phyloP scores from a whole-genome alignment of 1,139 yeast genomes.

The Debaryomyces nepalensis region DNA sequence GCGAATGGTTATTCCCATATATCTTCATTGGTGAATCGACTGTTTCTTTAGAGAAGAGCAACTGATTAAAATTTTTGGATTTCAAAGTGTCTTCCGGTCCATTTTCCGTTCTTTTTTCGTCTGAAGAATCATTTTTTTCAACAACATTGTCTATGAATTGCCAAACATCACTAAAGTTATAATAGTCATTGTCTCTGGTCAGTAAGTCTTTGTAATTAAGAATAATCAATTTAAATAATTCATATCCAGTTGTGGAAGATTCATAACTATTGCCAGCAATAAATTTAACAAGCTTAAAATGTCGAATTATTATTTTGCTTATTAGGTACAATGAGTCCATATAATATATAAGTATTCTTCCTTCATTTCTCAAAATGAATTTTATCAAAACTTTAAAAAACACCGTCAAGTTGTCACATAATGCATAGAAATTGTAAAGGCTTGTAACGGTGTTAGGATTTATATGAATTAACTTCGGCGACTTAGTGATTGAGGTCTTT shows the following conservation, averaged over 20 bases:
- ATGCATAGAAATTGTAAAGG: slow-evolving; percentile 38
- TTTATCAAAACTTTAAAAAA: slow-evolving; percentile 48
- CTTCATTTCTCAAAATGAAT: slow-evolving; percentile 44
- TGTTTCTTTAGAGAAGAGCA: slow-evolving; percentile 29
- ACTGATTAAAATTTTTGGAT: slow-evolving; percentile 5
- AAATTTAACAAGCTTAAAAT: slow-evolving; percentile 43
- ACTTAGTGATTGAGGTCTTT: slow-evolving; percentile 32
- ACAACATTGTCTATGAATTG: slow-evolving; percentile 38
- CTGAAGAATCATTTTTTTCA: slow-evolving; percentile 23
- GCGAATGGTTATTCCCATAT: slow-evolving; percentile 23
- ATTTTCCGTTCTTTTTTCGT: neutral
- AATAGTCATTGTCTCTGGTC: slow-evolving; percentile 38
- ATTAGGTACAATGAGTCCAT: slow-evolving; percentile 47
- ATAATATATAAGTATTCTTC: slow-evolving; percentile 46
- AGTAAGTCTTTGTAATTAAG: slow-evolving; percentile 41
- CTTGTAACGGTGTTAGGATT: slow-evolving; percentile 37
- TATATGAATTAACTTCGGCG: slow-evolving; percentile 45
- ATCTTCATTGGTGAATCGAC: slow-evolving; percentile 44
- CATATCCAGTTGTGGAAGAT: slow-evolving; percentile 37
- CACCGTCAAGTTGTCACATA: slow-evolving; percentile 43
- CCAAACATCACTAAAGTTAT: slow-evolving; percentile 43
- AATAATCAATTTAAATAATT: slow-evolving; percentile 40
- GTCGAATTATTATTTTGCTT: slow-evolving; percentile 38
- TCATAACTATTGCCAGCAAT: slow-evolving; percentile 34
- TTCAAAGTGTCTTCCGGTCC: neutral